Evolutionary conservation across 2,329 filamentous ascomycete genomes (phyloP).

Genomic region (Pyrenophora graminea): DNA sequence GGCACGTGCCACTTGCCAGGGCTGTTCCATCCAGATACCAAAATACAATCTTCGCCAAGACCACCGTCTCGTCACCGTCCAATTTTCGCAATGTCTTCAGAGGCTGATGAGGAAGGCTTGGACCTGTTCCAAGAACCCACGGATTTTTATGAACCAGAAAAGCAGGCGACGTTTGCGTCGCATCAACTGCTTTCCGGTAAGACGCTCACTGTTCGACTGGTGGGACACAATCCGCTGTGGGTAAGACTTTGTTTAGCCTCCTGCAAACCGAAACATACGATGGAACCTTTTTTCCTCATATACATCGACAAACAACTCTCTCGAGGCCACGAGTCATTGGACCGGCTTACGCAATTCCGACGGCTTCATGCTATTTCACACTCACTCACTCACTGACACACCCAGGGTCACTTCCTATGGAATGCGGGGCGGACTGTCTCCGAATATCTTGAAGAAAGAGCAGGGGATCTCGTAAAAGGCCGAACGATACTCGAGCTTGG

Average conservation of each 20-base stretch:
- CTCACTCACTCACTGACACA: constrained; percentile 19
- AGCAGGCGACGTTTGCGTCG: constrained; percentile 72
- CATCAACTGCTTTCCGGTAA: constrained; percentile 71
- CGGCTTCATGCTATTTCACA: not conserved
- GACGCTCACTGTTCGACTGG: constrained; percentile 71
- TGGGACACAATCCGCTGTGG: constrained; percentile 87
- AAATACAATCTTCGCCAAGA: constrained; percentile 27
- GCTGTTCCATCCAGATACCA: constrained; percentile 17
- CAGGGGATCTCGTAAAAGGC: constrained; percentile 61
- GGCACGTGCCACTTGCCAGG: constrained; percentile 13
- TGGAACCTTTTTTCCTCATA: not conserved
- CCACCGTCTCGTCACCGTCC: constrained; percentile 16
- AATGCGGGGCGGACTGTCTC: constrained; percentile 82
- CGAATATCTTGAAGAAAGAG: constrained; percentile 73
- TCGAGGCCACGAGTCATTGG: not conserved
- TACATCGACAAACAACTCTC: not conserved
- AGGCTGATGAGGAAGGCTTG: constrained; percentile 44
- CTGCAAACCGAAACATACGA: constrained; percentile 1
- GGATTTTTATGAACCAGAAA: constrained; percentile 78
- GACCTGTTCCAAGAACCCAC: constrained; percentile 79
- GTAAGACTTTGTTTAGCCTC: constrained; percentile 50
- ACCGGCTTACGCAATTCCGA: not conserved
- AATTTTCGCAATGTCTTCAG: constrained; percentile 32
- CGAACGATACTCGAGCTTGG: constrained; percentile 86
- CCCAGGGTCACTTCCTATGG: constrained; percentile 80